phyloP scores from a whole-genome alignment of 345 rosid genomes.

The Cardamine occulta region DNA sequence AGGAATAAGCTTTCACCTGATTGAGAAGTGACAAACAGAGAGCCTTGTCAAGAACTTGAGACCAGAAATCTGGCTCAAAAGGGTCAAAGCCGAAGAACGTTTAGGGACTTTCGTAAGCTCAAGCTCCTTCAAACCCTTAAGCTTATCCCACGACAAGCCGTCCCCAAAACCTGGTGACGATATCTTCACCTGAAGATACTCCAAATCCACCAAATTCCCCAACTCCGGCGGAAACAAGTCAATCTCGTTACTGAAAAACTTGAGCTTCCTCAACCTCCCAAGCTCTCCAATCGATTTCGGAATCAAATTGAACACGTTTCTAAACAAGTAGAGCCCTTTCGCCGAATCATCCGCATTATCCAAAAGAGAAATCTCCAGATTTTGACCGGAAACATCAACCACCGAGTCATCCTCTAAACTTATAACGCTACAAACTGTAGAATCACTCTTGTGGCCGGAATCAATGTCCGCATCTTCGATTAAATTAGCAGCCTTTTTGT shows the following conservation, averaged over 20 bases:
- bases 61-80: slow-evolving; percentile 80
- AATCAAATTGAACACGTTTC: slow-evolving; percentile 74
- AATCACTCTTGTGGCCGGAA: slow-evolving; percentile 16
- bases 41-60: slow-evolving; percentile 81
- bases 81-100: slow-evolving; percentile 70
- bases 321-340: slow-evolving; percentile 70
- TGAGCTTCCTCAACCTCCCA: slow-evolving; percentile 60
- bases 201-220: slow-evolving; percentile 70
- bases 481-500: neutral
- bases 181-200: slow-evolving; percentile 82
- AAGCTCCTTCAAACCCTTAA: slow-evolving; percentile 83
- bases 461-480: slow-evolving; percentile 15
- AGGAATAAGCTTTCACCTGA: slow-evolving; percentile 57
- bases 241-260: slow-evolving; percentile 84
- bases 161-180: slow-evolving; percentile 63
- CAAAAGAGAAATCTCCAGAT: slow-evolving; percentile 63
- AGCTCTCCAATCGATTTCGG: slow-evolving; percentile 72
- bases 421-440: slow-evolving; percentile 22
- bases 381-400: slow-evolving; percentile 75
- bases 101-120: slow-evolving; percentile 76
- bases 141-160: slow-evolving; percentile 63
- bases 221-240: slow-evolving; percentile 76
- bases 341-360: slow-evolving; percentile 48
- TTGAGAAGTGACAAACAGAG: slow-evolving; percentile 87
- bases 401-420: slow-evolving; percentile 58